Conservation (phyloP, 2,329 filamentous ascomycete genomes). For the Claviceps digitariae region DNA sequence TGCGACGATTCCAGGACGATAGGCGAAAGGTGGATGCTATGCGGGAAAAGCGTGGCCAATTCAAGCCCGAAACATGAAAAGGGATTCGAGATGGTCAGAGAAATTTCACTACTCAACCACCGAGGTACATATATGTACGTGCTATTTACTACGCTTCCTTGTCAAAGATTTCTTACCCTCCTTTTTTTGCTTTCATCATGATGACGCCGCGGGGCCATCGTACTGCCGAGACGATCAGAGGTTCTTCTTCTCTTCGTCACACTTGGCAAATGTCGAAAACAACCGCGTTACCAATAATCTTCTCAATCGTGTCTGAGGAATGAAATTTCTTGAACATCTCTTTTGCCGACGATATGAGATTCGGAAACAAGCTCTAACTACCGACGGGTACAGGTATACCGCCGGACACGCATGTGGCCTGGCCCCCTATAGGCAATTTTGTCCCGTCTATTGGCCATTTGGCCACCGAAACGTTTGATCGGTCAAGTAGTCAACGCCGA, state of each 20-base stretch:
- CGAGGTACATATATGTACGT: neutral
- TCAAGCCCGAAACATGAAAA: slow-evolving; percentile 35
- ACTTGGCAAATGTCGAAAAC: slow-evolving; percentile 38
- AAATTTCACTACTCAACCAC: neutral
- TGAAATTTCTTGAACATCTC: neutral
- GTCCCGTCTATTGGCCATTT: neutral
- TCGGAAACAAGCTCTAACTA: neutral
- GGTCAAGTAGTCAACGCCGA: neutral
- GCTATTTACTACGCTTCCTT: neutral
- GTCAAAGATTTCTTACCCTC: neutral
- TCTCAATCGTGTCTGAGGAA: slow-evolving; percentile 48
- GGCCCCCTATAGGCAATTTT: neutral
- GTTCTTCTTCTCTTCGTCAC: slow-evolving; percentile 5
- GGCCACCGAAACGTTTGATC: neutral
- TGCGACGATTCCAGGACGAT: slow-evolving; percentile 64
- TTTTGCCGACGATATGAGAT: too few species aligned
- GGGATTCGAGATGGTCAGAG: neutral
- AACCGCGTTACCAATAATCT: slow-evolving; percentile 50
- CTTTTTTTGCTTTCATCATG: slow-evolving; percentile 16
- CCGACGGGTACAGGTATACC: neutral
- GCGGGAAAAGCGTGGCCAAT: slow-evolving; percentile 51
- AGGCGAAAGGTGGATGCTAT: slow-evolving; percentile 57
- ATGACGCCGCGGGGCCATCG: slow-evolving; percentile 44
- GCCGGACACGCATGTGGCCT: neutral
- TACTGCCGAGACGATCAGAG: slow-evolving; percentile 12